Evolutionary conservation across 2,329 filamentous ascomycete species (phyloP), one percentile per base, ranked within the genome.

Genomic region (Ophiosphaerella korrae): DNA sequence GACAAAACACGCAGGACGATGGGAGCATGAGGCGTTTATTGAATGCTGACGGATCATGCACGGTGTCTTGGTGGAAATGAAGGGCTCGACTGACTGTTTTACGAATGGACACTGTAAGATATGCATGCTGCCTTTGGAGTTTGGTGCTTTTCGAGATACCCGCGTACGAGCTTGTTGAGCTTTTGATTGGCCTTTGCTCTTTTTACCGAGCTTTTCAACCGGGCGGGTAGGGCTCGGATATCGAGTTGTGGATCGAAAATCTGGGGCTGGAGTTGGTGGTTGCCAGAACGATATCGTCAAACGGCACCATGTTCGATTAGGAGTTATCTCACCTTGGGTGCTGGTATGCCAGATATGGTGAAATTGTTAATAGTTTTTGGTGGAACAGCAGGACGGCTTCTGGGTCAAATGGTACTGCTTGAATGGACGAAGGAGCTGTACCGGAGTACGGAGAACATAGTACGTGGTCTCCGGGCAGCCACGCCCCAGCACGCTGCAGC

Each of bases 41-140:
- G 32, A 73, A 66, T 40, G 54, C 54, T 5, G 70, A 73, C 51
- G 70, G 70, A 13, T 67, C 63, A 4, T 68, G 57, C 40, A 63
- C 61, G 3, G 65, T 71, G 6, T 72, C 72, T 38, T 73, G 70
- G 69, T 73, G 67, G 64, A 66, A 53, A 50, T 72, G 61, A 71
- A 42, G 33, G 16, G n/a, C 35, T 12, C 35, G 33, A 24, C 13
- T n/a, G 33, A 24, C 13, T n/a, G 7, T 16, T 35, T 35, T 11
- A n/a, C 13, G 33, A 14, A 12, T 35, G 9, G 8, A n/a, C 7
- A 3, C 8, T 14, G 14, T 35, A 14, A 8, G 14, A 16, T 16
- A 16, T n/a, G 13, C 13, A 16, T 35, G 33, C 13, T 7, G 13
- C 33, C 13, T 12, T 16, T 35, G 33, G 13, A 11, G 9, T 24